phyloP scores from a whole-genome alignment of 805 yeast species.

The Starmerella potacharoeniae region DNA sequence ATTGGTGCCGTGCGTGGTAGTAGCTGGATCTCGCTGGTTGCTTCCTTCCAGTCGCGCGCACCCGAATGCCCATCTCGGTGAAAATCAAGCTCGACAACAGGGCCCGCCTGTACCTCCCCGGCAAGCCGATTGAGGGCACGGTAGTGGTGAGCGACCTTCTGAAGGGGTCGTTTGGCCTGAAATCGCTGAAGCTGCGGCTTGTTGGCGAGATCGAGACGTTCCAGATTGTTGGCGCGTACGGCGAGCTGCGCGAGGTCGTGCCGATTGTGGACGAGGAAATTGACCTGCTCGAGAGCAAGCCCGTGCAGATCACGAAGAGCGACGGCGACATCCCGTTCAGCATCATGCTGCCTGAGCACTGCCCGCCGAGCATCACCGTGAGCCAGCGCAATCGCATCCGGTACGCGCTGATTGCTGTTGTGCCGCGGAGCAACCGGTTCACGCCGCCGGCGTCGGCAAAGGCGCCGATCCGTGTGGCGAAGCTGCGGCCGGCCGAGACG shows the following conservation, averaged over 20 bases:
- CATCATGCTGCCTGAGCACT: conserved; percentile 46
- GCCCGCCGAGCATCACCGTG: conserved; percentile 10
- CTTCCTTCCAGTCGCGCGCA: too few species aligned
- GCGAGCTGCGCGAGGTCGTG: conserved; percentile 5
- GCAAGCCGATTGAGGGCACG: conserved; percentile 2
- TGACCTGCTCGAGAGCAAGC: not conserved
- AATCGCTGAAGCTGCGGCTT: conserved; percentile 1
- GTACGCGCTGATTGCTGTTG: conserved; percentile 4
- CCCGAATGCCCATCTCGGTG: conserved; percentile 3
- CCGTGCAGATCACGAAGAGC: conserved; percentile 31
- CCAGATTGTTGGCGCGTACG: conserved; percentile 11
- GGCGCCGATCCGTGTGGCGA: not conserved
- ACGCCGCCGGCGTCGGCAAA: not conserved
- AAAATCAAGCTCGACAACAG: conserved; percentile 3
- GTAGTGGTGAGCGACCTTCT: conserved; percentile 6
- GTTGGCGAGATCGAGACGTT: conserved; percentile 7
- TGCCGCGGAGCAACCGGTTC: not conserved
- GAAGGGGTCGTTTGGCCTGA: not conserved
- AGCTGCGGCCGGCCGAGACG: not conserved
- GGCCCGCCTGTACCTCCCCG: conserved; percentile 5
- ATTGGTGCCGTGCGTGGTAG: not conserved
- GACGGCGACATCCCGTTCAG: conserved; percentile 71
- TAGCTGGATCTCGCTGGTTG: too few species aligned
- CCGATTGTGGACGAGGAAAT: conserved; percentile 4
- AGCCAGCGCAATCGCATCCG: conserved; percentile 4